Percentiles rank a stretch among this genome's conserved stretches.
phyloP scores from a whole-genome alignment of 176 grass and related monocot genomes.

The Ensete glaucum region DNA sequence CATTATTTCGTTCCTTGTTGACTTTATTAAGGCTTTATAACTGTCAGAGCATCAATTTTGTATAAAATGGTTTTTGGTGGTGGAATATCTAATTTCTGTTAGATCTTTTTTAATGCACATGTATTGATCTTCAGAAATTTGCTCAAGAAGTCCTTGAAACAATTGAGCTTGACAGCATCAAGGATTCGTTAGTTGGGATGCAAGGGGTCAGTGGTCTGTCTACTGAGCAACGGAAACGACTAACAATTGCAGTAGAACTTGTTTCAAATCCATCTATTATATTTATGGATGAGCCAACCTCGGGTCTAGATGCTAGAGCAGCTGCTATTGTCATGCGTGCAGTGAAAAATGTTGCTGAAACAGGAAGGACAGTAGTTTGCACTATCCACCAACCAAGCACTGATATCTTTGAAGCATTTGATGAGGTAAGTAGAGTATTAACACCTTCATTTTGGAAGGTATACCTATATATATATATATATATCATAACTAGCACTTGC shows the following conservation, averaged over 20 bases:
- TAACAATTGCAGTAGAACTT: conserved; percentile 67
- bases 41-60: neutral
- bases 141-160: conserved; percentile 65
- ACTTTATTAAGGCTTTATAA: neutral
- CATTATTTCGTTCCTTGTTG: neutral
- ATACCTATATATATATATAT: too few relatives aligned
- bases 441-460: too few relatives aligned
- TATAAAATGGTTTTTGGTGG: too few relatives aligned
- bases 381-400: conserved; percentile 80
- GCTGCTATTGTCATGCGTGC: conserved; percentile 68
- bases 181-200: conserved; percentile 52
- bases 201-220: conserved; percentile 51
- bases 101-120: too few relatives aligned
- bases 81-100: too few relatives aligned
- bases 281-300: conserved; percentile 86
- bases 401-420: conserved; percentile 73
- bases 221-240: conserved; percentile 54
- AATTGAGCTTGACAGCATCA: conserved; percentile 66
- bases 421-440: conserved; percentile 36
- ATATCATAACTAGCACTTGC: too few relatives aligned
- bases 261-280: conserved; percentile 68
- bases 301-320: conserved; percentile 55
- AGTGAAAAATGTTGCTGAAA: conserved; percentile 61
- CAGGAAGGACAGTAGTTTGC: conserved; percentile 66
- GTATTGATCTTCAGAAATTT: conserved; percentile 30